Conservation (phyloP, 768 basidiomycete genomes). For the Infundibulicybe gibba region DNA sequence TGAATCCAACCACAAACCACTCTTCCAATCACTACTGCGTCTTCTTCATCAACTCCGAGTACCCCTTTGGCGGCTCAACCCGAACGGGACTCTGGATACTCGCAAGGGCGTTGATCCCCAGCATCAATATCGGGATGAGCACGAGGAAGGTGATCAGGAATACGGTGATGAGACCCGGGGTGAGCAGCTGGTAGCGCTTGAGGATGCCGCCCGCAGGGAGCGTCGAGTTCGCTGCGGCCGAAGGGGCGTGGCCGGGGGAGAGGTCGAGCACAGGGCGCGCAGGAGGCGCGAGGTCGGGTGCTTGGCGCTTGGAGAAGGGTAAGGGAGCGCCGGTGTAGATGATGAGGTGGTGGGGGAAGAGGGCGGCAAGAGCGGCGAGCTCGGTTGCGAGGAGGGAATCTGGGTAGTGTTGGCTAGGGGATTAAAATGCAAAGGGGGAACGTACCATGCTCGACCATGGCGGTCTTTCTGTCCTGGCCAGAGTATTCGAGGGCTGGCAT, state of each 20-base stretch:
- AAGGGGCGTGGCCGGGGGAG: conserved; percentile 7
- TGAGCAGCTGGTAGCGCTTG: conserved; percentile 72
- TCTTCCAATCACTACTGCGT: conserved; percentile 43
- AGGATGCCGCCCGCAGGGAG: conserved; percentile 57
- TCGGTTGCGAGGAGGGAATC: conserved; percentile 43
- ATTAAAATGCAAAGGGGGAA: not conserved
- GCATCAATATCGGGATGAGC: conserved; percentile 59
- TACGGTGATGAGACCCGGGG: conserved; percentile 65
- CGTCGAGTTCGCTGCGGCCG: conserved; percentile 27
- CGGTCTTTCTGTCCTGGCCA: conserved; percentile 39
- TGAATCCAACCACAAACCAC: too few species aligned
- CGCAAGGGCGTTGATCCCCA: conserved; percentile 64
- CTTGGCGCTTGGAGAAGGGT: conserved; percentile 34
- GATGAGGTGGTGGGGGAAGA: conserved; percentile 61
- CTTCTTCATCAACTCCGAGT: conserved; percentile 71
- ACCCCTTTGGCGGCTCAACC: conserved; percentile 62
- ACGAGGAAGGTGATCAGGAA: conserved; percentile 66
- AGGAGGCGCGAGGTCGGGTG: conserved; percentile 9
- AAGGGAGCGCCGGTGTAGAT: conserved; percentile 57
- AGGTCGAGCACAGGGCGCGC: conserved; percentile 21
- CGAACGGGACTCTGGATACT: conserved; percentile 72
- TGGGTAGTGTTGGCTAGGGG: conserved; percentile 17
- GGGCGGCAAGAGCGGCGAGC: conserved; percentile 42
- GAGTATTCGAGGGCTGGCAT: conserved; percentile 48
- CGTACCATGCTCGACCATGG: conserved; percentile 56